Evolutionary conservation across 345 rosid genomes (phyloP), one percentile per base, ranked within the genome.

Genomic region (Hibiscus syriacus): DNA sequence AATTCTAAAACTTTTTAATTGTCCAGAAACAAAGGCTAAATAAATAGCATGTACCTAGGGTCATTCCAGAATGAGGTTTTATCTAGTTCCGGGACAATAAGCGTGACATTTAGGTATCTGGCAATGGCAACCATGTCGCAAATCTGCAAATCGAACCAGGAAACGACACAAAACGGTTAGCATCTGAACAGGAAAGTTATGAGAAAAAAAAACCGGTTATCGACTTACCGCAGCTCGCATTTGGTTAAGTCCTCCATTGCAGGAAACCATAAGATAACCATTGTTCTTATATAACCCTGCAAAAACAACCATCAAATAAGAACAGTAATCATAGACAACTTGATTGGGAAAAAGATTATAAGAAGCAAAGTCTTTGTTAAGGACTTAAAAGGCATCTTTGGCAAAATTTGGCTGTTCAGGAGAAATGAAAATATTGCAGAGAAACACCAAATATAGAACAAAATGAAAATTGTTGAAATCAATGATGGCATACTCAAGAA

Each of bases 181-280:
- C 29, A 63, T 26, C 43, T 12, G 25, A 34, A 55, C 41, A 59
- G 22, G 32, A 11, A 46, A 72, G 55, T 16, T 20, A 32, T 10
- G 17, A 63, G 14, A 16, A 41, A 62, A 25, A 27, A 20, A 69
- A 73, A 66, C 38, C 9, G 36, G 27, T 2, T 36, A 55, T 57
- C 66, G 62, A 84, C 90, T 84, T 72, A 93, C 98, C 3, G 98
- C 98, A 57, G 98, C 92, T 81, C 98, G 82, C 98, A 93, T 93
- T 81, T 93, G 98, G 74, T 93, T 93, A 70, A 93, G 98, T 64
- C 98, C 98, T 80, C 98, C 98, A 80, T 93, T 93, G 79, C 96
- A 90, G 11, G 98, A 93, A 71, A 93, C 90, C 89, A 89, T 80
- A 55, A 93, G 86, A 77, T 93, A 93, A 38, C 98, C 98, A 74